phyloP scores from a whole-genome alignment of 78 protist species.

The Isochrysis galbana region DNA sequence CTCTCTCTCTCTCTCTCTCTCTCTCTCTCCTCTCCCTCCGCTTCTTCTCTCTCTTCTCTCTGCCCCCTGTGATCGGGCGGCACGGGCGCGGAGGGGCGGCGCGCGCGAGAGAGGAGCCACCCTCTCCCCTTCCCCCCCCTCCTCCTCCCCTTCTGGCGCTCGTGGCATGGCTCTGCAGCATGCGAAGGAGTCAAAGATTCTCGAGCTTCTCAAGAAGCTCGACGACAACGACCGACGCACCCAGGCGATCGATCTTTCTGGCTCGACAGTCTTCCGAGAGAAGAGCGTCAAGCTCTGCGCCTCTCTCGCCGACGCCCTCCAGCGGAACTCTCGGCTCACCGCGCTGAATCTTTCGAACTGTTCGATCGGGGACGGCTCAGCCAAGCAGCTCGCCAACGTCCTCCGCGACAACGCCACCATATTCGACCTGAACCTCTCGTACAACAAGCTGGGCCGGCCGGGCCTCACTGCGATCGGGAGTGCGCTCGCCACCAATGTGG shows the following conservation, averaged over 20 bases:
- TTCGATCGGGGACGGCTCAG: background rate
- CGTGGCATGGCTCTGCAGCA: background rate
- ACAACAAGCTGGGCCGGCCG: background rate
- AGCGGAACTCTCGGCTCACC: background rate
- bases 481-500: background rate
- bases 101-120: too few species aligned
- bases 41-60: too few species aligned
- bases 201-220: background rate
- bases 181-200: background rate
- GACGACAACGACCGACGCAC: background rate
- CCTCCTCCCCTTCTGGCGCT: too few species aligned
- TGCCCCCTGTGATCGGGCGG: too few species aligned
- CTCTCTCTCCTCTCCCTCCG: too few species aligned
- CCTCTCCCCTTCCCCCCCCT: too few species aligned
- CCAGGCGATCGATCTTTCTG: background rate
- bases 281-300: background rate
- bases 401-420: background rate
- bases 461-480: background rate
- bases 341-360: background rate
- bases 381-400: background rate
- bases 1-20: too few species aligned
- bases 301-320: background rate
- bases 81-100: too few species aligned
- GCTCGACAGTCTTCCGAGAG: background rate
- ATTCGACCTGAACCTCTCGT: background rate